Evolutionary conservation across 768 basidiomycete genomes (phyloP).

Genomic region (Trametes coccinea): DNA sequence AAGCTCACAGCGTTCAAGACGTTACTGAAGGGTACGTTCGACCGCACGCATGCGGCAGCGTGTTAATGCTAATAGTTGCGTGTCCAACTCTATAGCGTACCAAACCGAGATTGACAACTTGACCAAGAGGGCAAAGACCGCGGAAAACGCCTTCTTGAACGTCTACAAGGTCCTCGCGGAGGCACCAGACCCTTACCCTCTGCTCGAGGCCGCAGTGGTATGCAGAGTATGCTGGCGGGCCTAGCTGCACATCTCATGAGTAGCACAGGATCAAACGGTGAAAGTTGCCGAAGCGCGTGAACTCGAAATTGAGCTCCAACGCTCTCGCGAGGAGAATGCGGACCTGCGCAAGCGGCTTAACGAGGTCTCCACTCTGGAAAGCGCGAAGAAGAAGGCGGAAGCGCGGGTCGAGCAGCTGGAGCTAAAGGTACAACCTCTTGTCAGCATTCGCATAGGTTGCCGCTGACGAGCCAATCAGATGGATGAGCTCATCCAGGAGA

Average conservation of each 20-base stretch:
- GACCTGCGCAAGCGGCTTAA: constrained; percentile 70
- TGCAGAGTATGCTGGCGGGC: constrained; percentile 21
- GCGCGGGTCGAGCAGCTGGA: constrained; percentile 75
- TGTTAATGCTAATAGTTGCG: not conserved
- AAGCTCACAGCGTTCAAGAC: constrained; percentile 88
- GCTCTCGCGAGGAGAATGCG: constrained; percentile 78
- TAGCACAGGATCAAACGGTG: constrained; percentile 83
- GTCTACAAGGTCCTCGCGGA: constrained; percentile 97
- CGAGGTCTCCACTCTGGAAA: constrained; percentile 65
- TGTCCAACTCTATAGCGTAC: constrained; percentile 60
- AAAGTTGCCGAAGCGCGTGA: constrained; percentile 81
- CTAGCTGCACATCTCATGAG: not conserved
- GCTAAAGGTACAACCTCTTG: constrained; percentile 57
- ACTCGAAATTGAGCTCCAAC: constrained; percentile 70
- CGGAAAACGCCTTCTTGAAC: constrained; percentile 95
- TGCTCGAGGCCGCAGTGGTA: constrained; percentile 92
- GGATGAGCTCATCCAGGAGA: constrained; percentile 90
- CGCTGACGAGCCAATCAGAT: constrained; percentile 54
- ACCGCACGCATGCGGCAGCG: not conserved
- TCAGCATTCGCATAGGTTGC: not conserved
- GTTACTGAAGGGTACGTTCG: constrained; percentile 72
- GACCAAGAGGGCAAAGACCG: constrained; percentile 87
- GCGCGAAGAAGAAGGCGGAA: constrained; percentile 76
- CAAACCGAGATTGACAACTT: constrained; percentile 96
- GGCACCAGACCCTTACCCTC: constrained; percentile 95